Evolutionary conservation across 805 yeast genomes (phyloP).

Genomic region (Cyberlindnera americana): DNA sequence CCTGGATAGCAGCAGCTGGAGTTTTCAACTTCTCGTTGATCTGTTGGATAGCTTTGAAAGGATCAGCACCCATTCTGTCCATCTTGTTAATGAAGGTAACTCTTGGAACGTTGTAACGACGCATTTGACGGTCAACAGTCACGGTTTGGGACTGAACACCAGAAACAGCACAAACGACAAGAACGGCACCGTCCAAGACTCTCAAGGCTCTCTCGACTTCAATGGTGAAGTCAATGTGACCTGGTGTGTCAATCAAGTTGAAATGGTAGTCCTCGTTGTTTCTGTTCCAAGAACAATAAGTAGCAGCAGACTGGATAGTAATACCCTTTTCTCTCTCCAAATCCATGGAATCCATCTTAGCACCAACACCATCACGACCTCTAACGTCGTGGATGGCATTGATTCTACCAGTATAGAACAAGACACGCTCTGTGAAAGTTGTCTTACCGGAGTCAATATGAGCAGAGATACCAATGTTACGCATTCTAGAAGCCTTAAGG

Average conservation of each 20-base stretch:
- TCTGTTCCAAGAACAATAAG: conserved; percentile 95
- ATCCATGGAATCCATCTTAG: conserved; percentile 99
- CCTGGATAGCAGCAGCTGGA: conserved; percentile 97
- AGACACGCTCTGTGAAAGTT: conserved; percentile 95
- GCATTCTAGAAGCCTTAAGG: conserved; percentile 51
- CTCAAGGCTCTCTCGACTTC: conserved; percentile 99
- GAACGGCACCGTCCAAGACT: conserved; percentile 96
- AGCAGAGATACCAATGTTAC: conserved; percentile 97
- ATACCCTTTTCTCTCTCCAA: conserved; percentile 98
- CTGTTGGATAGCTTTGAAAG: conserved; percentile 92
- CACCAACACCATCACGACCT: conserved; percentile 97
- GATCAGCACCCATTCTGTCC: conserved; percentile 99
- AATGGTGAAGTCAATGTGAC: conserved; percentile 97
- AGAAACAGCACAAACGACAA: conserved; percentile 96
- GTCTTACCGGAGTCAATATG: conserved; percentile 98
- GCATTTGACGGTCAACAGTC: conserved; percentile 98
- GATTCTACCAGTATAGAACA: conserved; percentile 94
- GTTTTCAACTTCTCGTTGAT: conserved; percentile 81
- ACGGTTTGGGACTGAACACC: conserved; percentile 99
- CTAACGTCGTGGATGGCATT: conserved; percentile 96
- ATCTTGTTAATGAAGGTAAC: conserved; percentile 94
- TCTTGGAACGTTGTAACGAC: conserved; percentile 95
- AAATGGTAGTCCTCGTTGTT: conserved; percentile 69
- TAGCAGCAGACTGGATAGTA: conserved; percentile 98
- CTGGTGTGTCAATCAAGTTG: conserved; percentile 97